Evolutionary conservation across 352 stramenopile genomes (phyloP).

Genomic region (Phytopythium mirpurense): DNA sequence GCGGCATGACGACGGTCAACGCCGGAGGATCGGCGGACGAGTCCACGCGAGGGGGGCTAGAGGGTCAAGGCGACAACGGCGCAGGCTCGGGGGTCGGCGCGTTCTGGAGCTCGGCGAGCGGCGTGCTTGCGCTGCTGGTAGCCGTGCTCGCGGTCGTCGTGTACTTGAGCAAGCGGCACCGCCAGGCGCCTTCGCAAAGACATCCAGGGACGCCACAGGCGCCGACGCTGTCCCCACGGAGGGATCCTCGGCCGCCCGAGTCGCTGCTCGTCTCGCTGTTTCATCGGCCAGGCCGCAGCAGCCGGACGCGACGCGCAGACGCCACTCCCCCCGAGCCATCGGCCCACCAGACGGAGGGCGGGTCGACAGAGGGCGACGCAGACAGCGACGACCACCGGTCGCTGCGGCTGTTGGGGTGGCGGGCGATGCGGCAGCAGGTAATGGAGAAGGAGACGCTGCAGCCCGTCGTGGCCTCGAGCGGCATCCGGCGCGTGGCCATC

Average conservation of each 20-base stretch:
- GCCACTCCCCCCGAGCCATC: neutral
- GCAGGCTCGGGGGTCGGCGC: too few relatives aligned
- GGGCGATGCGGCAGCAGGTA: slow-evolving; percentile 32
- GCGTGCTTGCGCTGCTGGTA: neutral
- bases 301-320: neutral
- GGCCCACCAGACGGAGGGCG: neutral
- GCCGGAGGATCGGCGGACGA: neutral
- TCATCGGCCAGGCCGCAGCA: neutral
- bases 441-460: slow-evolving; percentile 33
- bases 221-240: neutral
- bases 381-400: slow-evolving; percentile 14
- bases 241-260: neutral
- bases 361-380: neutral
- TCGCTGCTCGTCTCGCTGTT: neutral
- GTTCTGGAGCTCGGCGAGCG: slow-evolving; percentile 1
- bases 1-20: neutral
- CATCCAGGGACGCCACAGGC: slow-evolving; percentile 1
- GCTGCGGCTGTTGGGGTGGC: slow-evolving; percentile 41
- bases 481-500: slow-evolving; percentile 6
- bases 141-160: slow-evolving; percentile 4
- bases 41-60: neutral
- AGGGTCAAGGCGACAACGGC: neutral
- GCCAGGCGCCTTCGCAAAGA: neutral
- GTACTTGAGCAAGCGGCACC: slow-evolving; percentile 6
- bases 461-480: slow-evolving; percentile 7